Conservation (phyloP, 2,329 filamentous ascomycete genomes). For the Neonectria coccinea region DNA sequence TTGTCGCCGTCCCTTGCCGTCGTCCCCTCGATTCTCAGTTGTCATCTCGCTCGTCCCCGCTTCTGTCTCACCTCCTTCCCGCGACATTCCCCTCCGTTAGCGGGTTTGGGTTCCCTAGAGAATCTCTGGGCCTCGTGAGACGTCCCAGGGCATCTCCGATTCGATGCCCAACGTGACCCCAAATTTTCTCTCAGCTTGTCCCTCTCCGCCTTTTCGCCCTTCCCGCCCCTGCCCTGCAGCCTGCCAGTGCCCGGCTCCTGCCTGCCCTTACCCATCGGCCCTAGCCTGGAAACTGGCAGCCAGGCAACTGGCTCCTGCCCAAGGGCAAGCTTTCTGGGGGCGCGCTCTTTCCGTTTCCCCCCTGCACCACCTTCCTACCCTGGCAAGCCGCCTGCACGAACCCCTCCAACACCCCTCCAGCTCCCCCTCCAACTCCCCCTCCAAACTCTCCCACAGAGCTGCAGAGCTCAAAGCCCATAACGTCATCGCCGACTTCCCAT, state of each 20-base stretch:
- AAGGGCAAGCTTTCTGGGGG: constrained; percentile 31
- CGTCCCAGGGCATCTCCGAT: not conserved
- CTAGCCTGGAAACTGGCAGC: constrained; percentile 36
- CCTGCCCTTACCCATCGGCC: constrained; percentile 26
- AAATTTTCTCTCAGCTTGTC: constrained; percentile 21
- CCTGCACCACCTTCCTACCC: constrained; percentile 32
- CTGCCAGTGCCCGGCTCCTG: constrained; percentile 3
- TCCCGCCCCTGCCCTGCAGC: constrained; percentile 8
- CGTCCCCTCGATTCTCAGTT: not conserved
- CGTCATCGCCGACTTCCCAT: constrained; percentile 32
- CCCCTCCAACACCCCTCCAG: constrained; percentile 34
- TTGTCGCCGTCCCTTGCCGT: constrained; percentile 2
- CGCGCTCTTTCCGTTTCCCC: constrained; percentile 15
- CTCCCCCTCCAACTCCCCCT: constrained; percentile 3
- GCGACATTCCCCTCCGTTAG: not conserved
- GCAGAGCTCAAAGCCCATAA: constrained; percentile 31
- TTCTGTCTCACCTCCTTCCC: constrained; percentile 1
- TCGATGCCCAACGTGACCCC: constrained; percentile 14
- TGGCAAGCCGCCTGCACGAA: constrained; percentile 34
- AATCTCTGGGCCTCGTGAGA: constrained; percentile 3
- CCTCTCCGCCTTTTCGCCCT: constrained; percentile 28
- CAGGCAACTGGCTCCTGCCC: constrained; percentile 38
- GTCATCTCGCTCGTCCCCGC: constrained; percentile 2
- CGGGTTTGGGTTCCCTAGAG: not conserved
- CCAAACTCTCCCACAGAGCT: constrained; percentile 26